Base-by-base conservation (phyloP, 345 rosid genomes). In the Stellera chamaejasme region DNA sequence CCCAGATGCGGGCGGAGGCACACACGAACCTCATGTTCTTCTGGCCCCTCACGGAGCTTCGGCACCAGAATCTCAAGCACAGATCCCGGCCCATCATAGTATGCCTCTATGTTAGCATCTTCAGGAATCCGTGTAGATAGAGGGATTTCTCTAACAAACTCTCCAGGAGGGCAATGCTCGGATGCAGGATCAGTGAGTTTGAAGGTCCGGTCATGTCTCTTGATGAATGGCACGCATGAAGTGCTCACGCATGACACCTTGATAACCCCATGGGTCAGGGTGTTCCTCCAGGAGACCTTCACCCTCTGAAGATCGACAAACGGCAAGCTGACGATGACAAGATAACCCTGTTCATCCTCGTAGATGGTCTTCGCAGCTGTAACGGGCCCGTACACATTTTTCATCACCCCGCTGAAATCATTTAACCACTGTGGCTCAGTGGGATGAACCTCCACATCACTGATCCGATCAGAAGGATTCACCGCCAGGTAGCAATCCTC, bases 161-260 rank as follows among this genome's bases (percentile, higher is more conserved):
- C 99, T 62, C 99, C 99, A 0, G 97, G 96, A 67, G 95, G 97
- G 70, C 99, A 93, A 61, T 89, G 99, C 82, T 93, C 99, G 0
- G 99, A 79, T 19, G 84, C 63, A 43, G 92, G 88, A 77, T 93
- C 99, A 14, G 95, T 78, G 43, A 93, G 77, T 76, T 93, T 93
- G 78, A 93, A 89, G 10, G 97, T 89, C 72, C 96, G 76, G 23
- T 89, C 96, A 43, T 76, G 93, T 70, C 88, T 77, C 75, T 87
- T 84, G 70, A 93, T 79, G 76, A 84, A 78, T 14, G 94, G 90
- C 68, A 78, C 58, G 44, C 88, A 53, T 10, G 99, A 87, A 32
- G 78, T 84, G 75, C 99, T 93, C 69, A 76, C 64, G 27, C 96
- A 87, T 43, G 96, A 93, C 36, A 93, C 75, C 74, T 93, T 93